phyloP scores from a whole-genome alignment of 2,329 filamentous ascomycete species.

The Fusarium lyarnte region DNA sequence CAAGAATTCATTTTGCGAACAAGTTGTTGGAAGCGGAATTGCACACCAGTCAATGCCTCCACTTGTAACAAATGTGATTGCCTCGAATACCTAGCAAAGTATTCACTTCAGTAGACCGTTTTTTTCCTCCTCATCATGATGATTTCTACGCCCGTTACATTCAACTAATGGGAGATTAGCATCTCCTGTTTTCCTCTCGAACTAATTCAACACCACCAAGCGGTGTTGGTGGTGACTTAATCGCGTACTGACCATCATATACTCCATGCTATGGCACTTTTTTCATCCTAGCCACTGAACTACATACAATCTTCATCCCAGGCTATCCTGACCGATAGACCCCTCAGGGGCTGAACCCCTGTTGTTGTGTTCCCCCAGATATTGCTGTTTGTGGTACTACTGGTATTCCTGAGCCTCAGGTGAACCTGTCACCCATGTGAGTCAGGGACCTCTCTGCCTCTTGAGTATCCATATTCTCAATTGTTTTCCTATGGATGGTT shows the following conservation, averaged over 20 bases:
- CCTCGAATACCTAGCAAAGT: background rate
- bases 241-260: constrained; percentile 4
- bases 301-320: background rate
- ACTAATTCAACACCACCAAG: background rate
- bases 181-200: background rate
- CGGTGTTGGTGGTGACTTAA: constrained; percentile 18
- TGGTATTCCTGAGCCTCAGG: constrained; percentile 37
- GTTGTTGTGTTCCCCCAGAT: constrained; percentile 30
- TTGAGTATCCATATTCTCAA: background rate
- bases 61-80: background rate
- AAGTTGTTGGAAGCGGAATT: background rate
- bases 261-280: background rate
- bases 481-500: background rate
- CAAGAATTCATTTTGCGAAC: background rate
- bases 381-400: constrained; percentile 8
- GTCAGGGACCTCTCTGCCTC: background rate
- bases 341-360: constrained; percentile 27
- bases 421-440: constrained; percentile 39
- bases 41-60: background rate
- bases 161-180: background rate
- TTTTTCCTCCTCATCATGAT: background rate
- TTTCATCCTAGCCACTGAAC: background rate
- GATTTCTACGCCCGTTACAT: background rate
- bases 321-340: constrained; percentile 20
- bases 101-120: background rate